Base-by-base conservation (phyloP, 306 rosid species). In the Fragaria nilgerrensis region DNA sequence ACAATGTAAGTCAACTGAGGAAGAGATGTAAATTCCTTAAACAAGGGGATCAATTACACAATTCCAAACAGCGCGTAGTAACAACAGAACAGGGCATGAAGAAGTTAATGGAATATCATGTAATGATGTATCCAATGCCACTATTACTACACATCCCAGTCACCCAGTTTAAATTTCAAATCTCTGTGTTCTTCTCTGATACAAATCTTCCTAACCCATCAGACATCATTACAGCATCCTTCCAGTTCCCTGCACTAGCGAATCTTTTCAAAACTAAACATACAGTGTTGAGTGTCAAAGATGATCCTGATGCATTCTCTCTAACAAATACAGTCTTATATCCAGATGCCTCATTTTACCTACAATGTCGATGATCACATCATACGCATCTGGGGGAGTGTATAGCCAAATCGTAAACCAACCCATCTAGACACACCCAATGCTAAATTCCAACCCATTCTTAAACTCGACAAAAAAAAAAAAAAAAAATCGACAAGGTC, bases 351-450 rank as follows among this genome's bases (percentile, higher is more conserved):
- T 92, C 90, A 84, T 89, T 78, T 88, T 92, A 2, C 97, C 98
- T 84, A 92, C 78, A 70, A 90, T 88, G 83, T 90, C 96, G 12
- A 94, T 76, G 53, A 92, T 78, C 81, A 77, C 64, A 76, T 92
- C 96, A 81, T 80, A 92, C 2, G 87, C 84, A 68, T 89, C 88
- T 0, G 86, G 82, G 3, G 85, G 79, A 82, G 92, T 41, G 61
- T 81, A 68, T 82, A 89, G 62, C 84, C 82, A 11, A 86, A 67
- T 5, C 64, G 87, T 7, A 77, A 86, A 70, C 80, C 65, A 1
- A 90, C 97, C 96, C 98, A 94, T 87, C 77, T 87, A 78, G 90
- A 94, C 47, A 90, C 82, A 41, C 90, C 96, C 84, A 94, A 79
- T 5, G 96, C 97, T 20, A 94, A 84, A 65, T 84, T 90, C 97